Evolutionary conservation across 2,329 filamentous ascomycete genomes (phyloP).

Genomic region (Microcyclosporella mali): DNA sequence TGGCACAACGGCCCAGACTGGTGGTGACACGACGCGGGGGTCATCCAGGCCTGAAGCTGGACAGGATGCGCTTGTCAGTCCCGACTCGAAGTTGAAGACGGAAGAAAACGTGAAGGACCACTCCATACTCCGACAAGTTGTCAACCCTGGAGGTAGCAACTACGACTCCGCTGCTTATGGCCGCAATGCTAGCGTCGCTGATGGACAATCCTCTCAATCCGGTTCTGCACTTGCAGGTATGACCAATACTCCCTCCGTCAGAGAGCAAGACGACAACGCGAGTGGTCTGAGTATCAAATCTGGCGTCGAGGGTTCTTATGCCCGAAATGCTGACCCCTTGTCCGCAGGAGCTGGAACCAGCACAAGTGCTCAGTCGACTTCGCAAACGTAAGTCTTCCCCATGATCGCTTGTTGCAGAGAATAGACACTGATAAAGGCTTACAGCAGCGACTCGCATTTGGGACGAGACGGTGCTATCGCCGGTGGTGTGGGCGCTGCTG

Average conservation of each 20-base stretch:
- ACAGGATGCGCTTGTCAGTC: conserved; percentile 6
- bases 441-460: background rate
- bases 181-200: conserved; percentile 1
- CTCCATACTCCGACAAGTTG: conserved; percentile 15
- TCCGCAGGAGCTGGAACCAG: background rate
- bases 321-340: conserved; percentile 1
- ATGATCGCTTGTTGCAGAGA: too few relatives aligned
- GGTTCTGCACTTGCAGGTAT: conserved; percentile 6
- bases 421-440: too few relatives aligned
- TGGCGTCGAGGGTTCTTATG: conserved; percentile 5
- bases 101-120: conserved; percentile 14
- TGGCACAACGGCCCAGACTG: conserved; percentile 13
- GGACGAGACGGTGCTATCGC: conserved; percentile 1
- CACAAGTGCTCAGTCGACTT: background rate
- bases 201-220: background rate
- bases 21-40: background rate
- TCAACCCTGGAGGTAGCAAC: conserved; percentile 23
- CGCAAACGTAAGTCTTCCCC: too few relatives aligned
- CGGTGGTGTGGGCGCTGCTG: conserved; percentile 6
- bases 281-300: conserved; percentile 5
- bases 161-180: conserved; percentile 20
- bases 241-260: background rate
- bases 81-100: conserved; percentile 8
- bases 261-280: background rate
- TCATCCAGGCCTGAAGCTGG: background rate